Conservation (phyloP, 352 stramenopile species). For the Thraustochytrium sp. region DNA sequence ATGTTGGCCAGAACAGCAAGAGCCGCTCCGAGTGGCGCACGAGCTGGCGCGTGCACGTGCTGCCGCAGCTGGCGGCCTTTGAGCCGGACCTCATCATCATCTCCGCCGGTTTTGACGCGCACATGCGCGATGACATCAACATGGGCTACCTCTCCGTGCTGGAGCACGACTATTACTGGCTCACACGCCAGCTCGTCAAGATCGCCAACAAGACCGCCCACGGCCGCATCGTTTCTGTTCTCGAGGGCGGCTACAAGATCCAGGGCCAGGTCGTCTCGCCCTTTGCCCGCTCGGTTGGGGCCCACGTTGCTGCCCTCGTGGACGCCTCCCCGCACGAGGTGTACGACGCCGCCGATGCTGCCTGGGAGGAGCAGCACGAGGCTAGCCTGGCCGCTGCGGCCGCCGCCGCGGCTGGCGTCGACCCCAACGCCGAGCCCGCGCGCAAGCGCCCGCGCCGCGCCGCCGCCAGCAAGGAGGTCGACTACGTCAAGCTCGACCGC, state of each 20-base stretch:
- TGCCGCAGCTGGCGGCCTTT: constrained; percentile 49
- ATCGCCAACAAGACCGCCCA: constrained; percentile 66
- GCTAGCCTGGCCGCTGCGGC: no score
- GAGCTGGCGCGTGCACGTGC: constrained; percentile 40
- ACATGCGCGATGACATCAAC: constrained; percentile 51
- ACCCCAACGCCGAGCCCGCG: not conserved
- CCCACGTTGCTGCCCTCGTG: constrained; percentile 17
- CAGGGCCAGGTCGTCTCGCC: constrained; percentile 69
- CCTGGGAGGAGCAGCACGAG: constrained; percentile 14
- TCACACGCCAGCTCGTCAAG: constrained; percentile 59
- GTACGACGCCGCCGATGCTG: not conserved
- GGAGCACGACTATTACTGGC: constrained; percentile 52
- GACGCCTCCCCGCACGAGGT: constrained; percentile 8
- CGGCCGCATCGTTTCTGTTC: constrained; percentile 67
- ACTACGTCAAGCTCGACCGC: constrained; percentile 28
- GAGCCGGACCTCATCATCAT: constrained; percentile 54
- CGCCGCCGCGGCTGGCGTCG: no score
- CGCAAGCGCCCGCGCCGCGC: not conserved
- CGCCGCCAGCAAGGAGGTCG: not conserved
- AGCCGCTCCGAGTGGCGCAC: constrained; percentile 44
- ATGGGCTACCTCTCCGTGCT: constrained; percentile 50
- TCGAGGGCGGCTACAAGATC: constrained; percentile 77
- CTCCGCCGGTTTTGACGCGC: constrained; percentile 53
- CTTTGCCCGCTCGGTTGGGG: constrained; percentile 58
- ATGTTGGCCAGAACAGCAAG: constrained; percentile 44